These are phyloP conservation scores for Chenopodium berlandieri DNA, from an alignment of 148 eudicot species.

Conservation along the genomic window DNA sequence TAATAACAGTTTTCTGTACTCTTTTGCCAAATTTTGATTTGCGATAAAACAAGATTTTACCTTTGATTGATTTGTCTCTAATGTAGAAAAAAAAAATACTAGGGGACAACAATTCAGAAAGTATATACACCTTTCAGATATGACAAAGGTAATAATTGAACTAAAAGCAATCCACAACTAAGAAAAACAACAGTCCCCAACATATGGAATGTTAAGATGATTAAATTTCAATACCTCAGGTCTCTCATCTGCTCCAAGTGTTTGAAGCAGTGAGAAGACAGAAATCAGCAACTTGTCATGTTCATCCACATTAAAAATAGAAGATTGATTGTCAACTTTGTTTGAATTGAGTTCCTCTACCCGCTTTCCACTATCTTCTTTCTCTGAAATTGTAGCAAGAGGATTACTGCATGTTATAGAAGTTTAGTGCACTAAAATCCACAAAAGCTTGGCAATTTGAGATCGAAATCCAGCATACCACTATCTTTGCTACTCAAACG, in stretches of 20 bases:
- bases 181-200: background rate
- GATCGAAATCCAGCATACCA: conserved; percentile 22
- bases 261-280: conserved; percentile 81
- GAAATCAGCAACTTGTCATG: conserved; percentile 70
- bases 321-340: conserved; percentile 38
- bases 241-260: conserved; percentile 92
- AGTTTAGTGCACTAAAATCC: background rate
- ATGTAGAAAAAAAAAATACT: background rate
- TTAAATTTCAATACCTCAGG: conserved; percentile 68
- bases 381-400: conserved; percentile 25
- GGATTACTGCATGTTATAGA: conserved; percentile 25
- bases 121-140: background rate
- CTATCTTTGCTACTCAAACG: conserved; percentile 38
- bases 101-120: background rate
- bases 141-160: background rate
- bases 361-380: conserved; percentile 35
- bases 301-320: conserved; percentile 48
- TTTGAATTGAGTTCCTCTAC: conserved; percentile 29
- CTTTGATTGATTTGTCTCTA: background rate
- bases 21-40: too few species aligned
- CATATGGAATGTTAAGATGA: background rate
- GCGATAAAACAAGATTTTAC: background rate
- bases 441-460: background rate
- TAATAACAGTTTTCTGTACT: background rate
- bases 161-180: background rate